A percentile compares a stretch with the other conserved stretches of the same genome.
Conservation (phyloP, 2,329 filamentous ascomycete genomes). For the Aspergillus fumigatiaffinis region DNA sequence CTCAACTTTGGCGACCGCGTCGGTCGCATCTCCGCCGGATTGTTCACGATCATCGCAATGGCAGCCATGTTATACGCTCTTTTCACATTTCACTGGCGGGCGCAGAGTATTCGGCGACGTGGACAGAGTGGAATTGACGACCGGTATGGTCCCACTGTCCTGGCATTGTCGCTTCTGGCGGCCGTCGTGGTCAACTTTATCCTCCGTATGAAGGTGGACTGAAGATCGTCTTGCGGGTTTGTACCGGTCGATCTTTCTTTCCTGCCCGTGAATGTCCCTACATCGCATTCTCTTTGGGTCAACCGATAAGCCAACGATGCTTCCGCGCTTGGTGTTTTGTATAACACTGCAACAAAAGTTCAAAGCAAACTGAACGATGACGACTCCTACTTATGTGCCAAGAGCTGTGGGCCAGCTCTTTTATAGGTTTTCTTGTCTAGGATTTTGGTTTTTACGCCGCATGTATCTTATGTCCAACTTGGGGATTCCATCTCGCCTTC, state of each 20-base stretch:
- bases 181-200: constrained; percentile 97
- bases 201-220: constrained; percentile 51
- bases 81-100: constrained; percentile 94
- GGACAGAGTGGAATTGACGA: constrained; percentile 97
- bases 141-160: constrained; percentile 83
- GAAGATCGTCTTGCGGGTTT: neutral
- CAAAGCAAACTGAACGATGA: neutral
- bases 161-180: constrained; percentile 79
- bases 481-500: neutral
- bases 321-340: neutral
- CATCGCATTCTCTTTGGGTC: neutral
- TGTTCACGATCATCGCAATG: constrained; percentile 94
- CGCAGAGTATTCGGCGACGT: constrained; percentile 82
- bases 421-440: neutral
- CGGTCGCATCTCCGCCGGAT: constrained; percentile 86
- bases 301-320: neutral
- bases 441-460: neutral
- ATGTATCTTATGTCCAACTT: neutral
- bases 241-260: neutral
- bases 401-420: neutral
- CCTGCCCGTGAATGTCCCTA: neutral
- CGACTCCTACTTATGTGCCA: neutral
- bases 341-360: neutral
- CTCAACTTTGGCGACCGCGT: constrained; percentile 96
- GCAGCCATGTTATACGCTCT: constrained; percentile 93